Base-by-base conservation (phyloP, 2,329 filamentous ascomycete species). In the Cercospora berteroae region DNA sequence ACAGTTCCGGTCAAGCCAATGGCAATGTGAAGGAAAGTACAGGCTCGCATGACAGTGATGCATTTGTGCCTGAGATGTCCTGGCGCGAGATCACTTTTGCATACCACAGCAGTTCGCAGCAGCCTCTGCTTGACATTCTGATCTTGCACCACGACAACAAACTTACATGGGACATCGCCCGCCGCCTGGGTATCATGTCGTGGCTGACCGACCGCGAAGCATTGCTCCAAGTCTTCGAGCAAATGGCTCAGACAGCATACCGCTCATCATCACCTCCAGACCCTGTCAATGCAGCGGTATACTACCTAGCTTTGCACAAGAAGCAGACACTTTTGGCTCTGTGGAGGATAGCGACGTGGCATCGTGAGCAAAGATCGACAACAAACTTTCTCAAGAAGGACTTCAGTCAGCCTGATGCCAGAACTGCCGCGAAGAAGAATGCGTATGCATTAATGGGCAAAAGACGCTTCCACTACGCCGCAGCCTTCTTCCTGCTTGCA, bases 371-470 rank as follows among this genome's bases (percentile, higher is more conserved):
- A 79, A 83, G 80, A 2, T 88, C 90, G 0, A 99, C 95, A 0
- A 87, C 90, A 67, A 88, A 87, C 68, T 84, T 99, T 31, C 83
- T 99, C 23, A 86, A 90, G n/a, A 96, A 97, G 75, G 93, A 98
- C 77, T 99, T 99, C 78, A 85, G 88, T 4, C 91, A 97, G 69
- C 85, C 89, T 0, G 90, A 92, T 72, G 98, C 95, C 92, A 91
- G 87, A 77, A 96, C 91, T 1, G 88, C 92, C 4, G 95, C 95
- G 0, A 82, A 96, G 67, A 99, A 99, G 80, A 99, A 99, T 77
- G 95, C 95, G 0, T 99, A 97, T 80, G 94, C 95, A 2, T 80
- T 99, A 64, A 89, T 99, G 76, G 95, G 94, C 71, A 96, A 93
- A 79, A 87, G 93, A 55, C 86, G 95, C 60, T 97, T 97, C 77